phyloP scores from a whole-genome alignment of 2,329 filamentous ascomycete genomes.

The Incumbomyces delicatus region DNA sequence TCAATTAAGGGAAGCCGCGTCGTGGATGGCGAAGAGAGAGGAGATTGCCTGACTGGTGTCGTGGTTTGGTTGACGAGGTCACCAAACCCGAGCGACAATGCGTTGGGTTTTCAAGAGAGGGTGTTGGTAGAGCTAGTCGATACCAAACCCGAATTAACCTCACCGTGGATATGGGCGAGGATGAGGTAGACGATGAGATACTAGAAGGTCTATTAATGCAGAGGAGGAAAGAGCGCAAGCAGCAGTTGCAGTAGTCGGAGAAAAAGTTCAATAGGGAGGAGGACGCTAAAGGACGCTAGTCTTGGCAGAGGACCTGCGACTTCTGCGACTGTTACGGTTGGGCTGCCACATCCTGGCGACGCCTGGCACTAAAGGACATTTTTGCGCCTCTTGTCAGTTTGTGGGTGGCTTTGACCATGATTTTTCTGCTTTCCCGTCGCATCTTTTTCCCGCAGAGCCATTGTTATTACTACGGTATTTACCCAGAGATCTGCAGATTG shows the following conservation, averaged over 20 bases:
- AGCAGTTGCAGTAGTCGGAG: neutral
- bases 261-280: constrained; percentile 5
- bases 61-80: neutral
- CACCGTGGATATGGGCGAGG: constrained; percentile 1
- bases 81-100: constrained; percentile 1
- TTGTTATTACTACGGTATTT: no score
- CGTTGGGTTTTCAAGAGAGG: neutral
- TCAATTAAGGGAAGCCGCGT: constrained; percentile 24
- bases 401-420: no score
- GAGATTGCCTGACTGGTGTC: constrained; percentile 3
- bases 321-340: neutral
- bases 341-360: neutral
- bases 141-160: constrained; percentile 3
- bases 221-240: constrained; percentile 4
- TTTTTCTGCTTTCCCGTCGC: no score
- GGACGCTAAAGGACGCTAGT: neutral
- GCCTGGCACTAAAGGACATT: neutral
- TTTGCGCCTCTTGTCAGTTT: neutral
- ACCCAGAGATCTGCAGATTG: no score
- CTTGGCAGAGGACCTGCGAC: neutral
- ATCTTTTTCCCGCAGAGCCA: no score
- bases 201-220: constrained; percentile 4
- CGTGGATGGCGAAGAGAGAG: constrained; percentile 11
- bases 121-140: constrained; percentile 7
- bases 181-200: constrained; percentile 3